Conservation (phyloP, 805 yeast genomes). For the Starmerella bacillaris region DNA sequence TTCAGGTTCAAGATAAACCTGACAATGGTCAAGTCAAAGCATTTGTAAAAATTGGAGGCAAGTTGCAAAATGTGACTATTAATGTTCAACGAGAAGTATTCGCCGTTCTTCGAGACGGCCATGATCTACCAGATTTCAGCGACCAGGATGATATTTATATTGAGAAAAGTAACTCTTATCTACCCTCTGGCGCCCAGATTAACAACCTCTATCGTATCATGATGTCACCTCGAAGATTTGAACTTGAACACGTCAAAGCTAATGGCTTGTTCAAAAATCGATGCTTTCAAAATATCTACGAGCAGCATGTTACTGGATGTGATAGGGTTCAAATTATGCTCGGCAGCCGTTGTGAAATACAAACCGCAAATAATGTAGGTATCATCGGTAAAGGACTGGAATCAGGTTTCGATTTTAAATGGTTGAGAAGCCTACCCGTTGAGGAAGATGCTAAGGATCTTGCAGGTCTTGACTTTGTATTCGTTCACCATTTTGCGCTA, state of each 20-base stretch:
- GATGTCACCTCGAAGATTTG: slow-evolving; percentile 48
- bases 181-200: slow-evolving; percentile 48
- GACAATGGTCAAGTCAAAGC: slow-evolving; percentile 65
- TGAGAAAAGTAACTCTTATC: slow-evolving; percentile 38
- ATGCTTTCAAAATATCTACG: slow-evolving; percentile 53
- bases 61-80: slow-evolving; percentile 54
- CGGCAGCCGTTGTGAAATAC: slow-evolving; percentile 57
- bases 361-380: slow-evolving; percentile 47
- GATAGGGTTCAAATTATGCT: slow-evolving; percentile 65
- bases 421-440: slow-evolving; percentile 28
- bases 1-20: slow-evolving; percentile 39
- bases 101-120: slow-evolving; percentile 35
- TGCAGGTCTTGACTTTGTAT: slow-evolving; percentile 19
- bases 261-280: slow-evolving; percentile 48
- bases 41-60: slow-evolving; percentile 46
- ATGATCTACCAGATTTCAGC: slow-evolving; percentile 7
- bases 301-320: slow-evolving; percentile 44
- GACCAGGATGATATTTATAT: slow-evolving; percentile 21
- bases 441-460: neutral
- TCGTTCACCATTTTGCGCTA: slow-evolving; percentile 16
- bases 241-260: slow-evolving; percentile 37
- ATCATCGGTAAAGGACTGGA: slow-evolving; percentile 72
- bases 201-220: slow-evolving; percentile 40
- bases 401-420: slow-evolving; percentile 57
- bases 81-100: slow-evolving; percentile 59